A percentile compares a stretch with the other conserved stretches of the same genome.
These are phyloP conservation scores for Yamadazyma akitaensis DNA, from an alignment of 805 yeast genomes.

Conservation along the genomic window DNA sequence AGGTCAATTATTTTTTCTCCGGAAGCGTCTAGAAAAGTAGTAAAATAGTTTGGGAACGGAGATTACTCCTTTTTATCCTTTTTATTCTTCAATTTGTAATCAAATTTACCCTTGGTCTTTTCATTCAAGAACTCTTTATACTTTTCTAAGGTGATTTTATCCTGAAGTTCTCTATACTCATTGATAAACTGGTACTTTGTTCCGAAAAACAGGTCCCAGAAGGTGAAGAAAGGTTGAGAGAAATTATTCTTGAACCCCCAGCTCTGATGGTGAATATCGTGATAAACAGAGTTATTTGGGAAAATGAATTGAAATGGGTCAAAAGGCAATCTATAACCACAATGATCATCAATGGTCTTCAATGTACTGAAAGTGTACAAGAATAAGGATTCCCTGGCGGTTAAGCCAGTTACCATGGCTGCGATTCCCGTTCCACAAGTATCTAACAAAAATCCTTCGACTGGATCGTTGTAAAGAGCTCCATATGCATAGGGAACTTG, in stretches of 20 bases:
- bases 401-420: slow-evolving; percentile 54
- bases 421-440: slow-evolving; percentile 91
- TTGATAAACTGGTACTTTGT: slow-evolving; percentile 67
- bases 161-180: slow-evolving; percentile 62
- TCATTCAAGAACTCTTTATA: slow-evolving; percentile 55
- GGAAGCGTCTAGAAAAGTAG: too few relatives aligned
- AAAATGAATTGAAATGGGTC: slow-evolving; percentile 87
- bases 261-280: slow-evolving; percentile 95
- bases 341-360: slow-evolving; percentile 97
- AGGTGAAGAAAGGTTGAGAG: slow-evolving; percentile 92
- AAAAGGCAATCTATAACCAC: slow-evolving; percentile 92
- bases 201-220: slow-evolving; percentile 78
- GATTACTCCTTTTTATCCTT: not conserved
- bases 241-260: slow-evolving; percentile 93
- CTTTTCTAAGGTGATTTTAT: slow-evolving; percentile 62
- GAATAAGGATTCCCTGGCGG: slow-evolving; percentile 72
- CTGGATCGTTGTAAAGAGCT: slow-evolving; percentile 90
- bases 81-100: slow-evolving; percentile 6
- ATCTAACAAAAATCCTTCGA: slow-evolving; percentile 91
- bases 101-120: slow-evolving; percentile 21
- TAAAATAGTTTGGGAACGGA: too few relatives aligned
- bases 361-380: slow-evolving; percentile 85
- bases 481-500: slow-evolving; percentile 98
- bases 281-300: slow-evolving; percentile 94
- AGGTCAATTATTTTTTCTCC: not conserved